Base-by-base conservation (phyloP, 371 early-diverging fungal species). In the Apophysomyces ossiformis region DNA sequence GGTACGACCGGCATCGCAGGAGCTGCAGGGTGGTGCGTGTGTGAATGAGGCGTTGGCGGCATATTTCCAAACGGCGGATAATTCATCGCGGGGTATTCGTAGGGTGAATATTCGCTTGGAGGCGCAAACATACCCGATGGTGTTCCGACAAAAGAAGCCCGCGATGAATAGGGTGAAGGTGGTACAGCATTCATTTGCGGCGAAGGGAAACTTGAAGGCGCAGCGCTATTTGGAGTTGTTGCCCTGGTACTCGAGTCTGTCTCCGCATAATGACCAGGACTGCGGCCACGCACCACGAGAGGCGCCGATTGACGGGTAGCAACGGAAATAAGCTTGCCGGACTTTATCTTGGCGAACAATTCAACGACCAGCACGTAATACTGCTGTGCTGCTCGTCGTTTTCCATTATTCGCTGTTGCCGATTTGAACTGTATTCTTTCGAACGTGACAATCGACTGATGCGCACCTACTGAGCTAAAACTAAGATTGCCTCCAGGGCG, bases 351-450 rank as follows among this genome's bases (percentile, higher is more conserved):
- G 6, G 91, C 94, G 66, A 78, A 85, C 18, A 94, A 73, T 54
- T 88, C 87, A 0, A 93, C 78, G 44, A 82, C 73, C 59, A 94
- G 72, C 45, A 89, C 83, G 72, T 93, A 93, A 75, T 93, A 95
- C 74, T 96, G 96, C 69, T 95, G 96, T 0, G 94, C 92, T 37
- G 94, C 92, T 21, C 85, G 80, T 63, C 94, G 87, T 70, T 92
- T 92, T 47, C 93, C 94, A 67, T 94, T 96, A 76, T 95, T 96
- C 63, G 94, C 94, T 0, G 97, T 96, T 15, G 96, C 94, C 0
- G 91, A 87, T 74, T 95, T 95, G 86, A 96, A 96, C 79, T 96
- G 97, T 21, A 96, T 80, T 15, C 97, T 90, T 69, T 96, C 96
- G 79, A 93, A 96, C 5, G 90, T 90, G 4, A 86, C 89, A 6